phyloP scores from a whole-genome alignment of 176 grass and related monocot species.

The Phyllostachys edulis region DNA sequence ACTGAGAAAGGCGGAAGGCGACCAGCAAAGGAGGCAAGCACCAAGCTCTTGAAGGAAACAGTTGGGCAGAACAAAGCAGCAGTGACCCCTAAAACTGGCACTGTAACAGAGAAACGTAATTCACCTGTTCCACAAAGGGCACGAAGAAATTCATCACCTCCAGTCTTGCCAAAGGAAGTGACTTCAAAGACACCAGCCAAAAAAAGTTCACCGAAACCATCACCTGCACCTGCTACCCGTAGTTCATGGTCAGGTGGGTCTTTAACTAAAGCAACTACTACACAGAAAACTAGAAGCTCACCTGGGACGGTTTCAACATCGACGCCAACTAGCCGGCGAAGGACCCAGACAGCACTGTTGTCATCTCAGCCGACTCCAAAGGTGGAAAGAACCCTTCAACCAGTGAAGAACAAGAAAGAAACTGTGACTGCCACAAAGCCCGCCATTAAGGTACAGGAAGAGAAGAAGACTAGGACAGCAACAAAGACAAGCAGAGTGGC shows the following conservation, averaged over 20 bases:
- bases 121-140: constrained; percentile 61
- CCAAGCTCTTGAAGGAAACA: constrained; percentile 55
- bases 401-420: constrained; percentile 58
- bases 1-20: constrained; percentile 57
- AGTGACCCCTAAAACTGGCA: constrained; percentile 45
- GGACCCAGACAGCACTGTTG: constrained; percentile 24
- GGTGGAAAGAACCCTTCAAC: constrained; percentile 41
- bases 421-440: constrained; percentile 29
- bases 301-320: constrained; percentile 38
- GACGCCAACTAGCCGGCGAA: constrained; percentile 64
- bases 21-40: constrained; percentile 49
- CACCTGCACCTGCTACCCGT: constrained; percentile 59
- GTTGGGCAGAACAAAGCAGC: constrained; percentile 48
- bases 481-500: constrained; percentile 48
- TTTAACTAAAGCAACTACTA: constrained; percentile 62
- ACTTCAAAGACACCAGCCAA: constrained; percentile 57
- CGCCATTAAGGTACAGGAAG: constrained; percentile 56
- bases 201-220: constrained; percentile 70
- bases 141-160: constrained; percentile 88
- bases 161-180: constrained; percentile 67
- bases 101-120: constrained; percentile 56
- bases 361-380: constrained; percentile 56
- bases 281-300: constrained; percentile 63
- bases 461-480: constrained; percentile 57
- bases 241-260: constrained; percentile 78